A percentile compares a stretch with the other conserved stretches of the same genome.
These are phyloP conservation scores for Trichoderma breve DNA, from an alignment of 2,329 filamentous ascomycete genomes.

Conservation along the genomic window DNA sequence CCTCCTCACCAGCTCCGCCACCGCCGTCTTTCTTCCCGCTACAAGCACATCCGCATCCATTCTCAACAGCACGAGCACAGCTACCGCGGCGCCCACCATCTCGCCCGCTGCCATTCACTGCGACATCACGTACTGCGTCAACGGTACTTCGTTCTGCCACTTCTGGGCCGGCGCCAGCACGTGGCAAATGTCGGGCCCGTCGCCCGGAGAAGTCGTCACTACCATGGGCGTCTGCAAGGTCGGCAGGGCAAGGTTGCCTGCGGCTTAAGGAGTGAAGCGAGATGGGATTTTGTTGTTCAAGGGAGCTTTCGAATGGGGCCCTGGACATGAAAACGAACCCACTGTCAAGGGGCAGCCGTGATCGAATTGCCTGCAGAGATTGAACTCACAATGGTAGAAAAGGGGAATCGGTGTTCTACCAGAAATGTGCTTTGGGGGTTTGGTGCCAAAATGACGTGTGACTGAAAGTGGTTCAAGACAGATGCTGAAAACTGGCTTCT, in stretches of 20 bases:
- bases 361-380: not conserved
- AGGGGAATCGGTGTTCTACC: not conserved
- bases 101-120: slow-evolving; percentile 27
- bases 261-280: not conserved
- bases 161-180: slow-evolving; percentile 40
- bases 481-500: not conserved
- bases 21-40: not conserved
- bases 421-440: not conserved
- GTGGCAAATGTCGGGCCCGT: slow-evolving; percentile 35
- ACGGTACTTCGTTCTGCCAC: slow-evolving; percentile 38
- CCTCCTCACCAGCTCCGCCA: slow-evolving; percentile 6
- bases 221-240: slow-evolving; percentile 29
- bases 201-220: slow-evolving; percentile 39
- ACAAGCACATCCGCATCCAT: not conserved
- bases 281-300: not conserved
- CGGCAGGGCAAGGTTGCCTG: not conserved
- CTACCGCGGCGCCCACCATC: not conserved
- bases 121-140: slow-evolving; percentile 38
- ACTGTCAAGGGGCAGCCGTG: no score
- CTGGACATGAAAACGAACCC: not conserved
- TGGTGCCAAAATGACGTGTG: not conserved
- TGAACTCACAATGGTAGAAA: no score
- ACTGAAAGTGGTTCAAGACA: not conserved
- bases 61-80: not conserved
- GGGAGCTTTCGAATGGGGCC: not conserved